Evolutionary conservation across 2,329 filamentous ascomycete species (phyloP).

Genomic region (Tolypocladium pustulatum): DNA sequence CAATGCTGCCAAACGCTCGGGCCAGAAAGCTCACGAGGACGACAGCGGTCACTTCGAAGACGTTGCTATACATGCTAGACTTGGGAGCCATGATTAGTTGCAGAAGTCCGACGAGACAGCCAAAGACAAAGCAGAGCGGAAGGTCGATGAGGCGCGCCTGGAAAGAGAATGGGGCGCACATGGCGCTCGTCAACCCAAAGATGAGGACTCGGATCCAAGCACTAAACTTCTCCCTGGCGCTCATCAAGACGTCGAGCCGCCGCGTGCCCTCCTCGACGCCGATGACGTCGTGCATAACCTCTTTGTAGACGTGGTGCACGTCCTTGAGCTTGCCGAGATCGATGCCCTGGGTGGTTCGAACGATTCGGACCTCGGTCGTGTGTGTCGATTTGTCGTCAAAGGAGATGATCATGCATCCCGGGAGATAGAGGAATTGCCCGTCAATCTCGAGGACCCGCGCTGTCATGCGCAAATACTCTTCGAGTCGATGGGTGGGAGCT

Average conservation of each 20-base stretch:
- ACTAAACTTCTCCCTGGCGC: constrained; percentile 43
- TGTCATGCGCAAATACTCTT: constrained; percentile 82
- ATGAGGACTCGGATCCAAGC: constrained; percentile 46
- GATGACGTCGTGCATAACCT: constrained; percentile 50
- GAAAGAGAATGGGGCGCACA: constrained; percentile 68
- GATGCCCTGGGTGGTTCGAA: constrained; percentile 45
- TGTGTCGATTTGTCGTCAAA: constrained; percentile 64
- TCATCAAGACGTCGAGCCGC: constrained; percentile 42
- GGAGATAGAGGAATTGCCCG: constrained; percentile 79
- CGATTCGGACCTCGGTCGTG: constrained; percentile 57
- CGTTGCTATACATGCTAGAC: constrained; percentile 57
- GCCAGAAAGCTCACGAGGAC: constrained; percentile 53
- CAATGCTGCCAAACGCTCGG: constrained; percentile 52
- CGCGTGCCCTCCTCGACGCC: constrained; percentile 46
- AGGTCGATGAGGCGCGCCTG: constrained; percentile 60
- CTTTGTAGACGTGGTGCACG: constrained; percentile 52
- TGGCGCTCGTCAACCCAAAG: constrained; percentile 62
- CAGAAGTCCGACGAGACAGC: constrained; percentile 57
- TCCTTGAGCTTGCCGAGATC: constrained; percentile 53
- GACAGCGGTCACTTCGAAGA: constrained; percentile 53
- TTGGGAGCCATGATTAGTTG: constrained; percentile 60
- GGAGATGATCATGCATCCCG: constrained; percentile 85
- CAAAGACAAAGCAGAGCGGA: constrained; percentile 60
- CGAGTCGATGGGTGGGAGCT: constrained; percentile 79
- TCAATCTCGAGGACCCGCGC: constrained; percentile 76